Percentiles rank a stretch among this genome's conserved stretches.
Conservation (phyloP, 164 flowering plant genomes). For the Berberis vulgaris region DNA sequence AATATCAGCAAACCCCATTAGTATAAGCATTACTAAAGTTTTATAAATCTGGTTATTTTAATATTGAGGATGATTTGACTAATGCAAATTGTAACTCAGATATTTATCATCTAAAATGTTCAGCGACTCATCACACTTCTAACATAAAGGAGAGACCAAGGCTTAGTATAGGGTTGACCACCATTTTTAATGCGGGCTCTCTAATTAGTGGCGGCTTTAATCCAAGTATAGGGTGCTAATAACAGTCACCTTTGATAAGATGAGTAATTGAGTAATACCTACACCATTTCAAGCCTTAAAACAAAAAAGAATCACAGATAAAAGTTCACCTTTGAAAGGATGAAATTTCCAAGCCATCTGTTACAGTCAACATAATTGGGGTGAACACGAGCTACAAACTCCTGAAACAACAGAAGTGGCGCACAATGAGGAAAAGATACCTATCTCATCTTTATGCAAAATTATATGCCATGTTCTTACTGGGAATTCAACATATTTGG, state of each 20-base stretch:
- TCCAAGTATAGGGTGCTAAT: neutral
- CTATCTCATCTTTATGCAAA: neutral
- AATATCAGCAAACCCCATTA: neutral
- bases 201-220: too few relatives aligned
- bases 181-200: too few relatives aligned
- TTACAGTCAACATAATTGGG: slow-evolving; percentile 95
- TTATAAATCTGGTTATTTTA: too few relatives aligned
- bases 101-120: too few relatives aligned
- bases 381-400: slow-evolving; percentile 80
- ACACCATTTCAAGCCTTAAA: neutral
- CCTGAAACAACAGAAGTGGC: slow-evolving; percentile 30
- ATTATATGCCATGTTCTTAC: slow-evolving; percentile 35
- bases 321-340: slow-evolving; percentile 78
- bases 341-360: slow-evolving; percentile 97
- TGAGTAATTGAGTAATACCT: neutral
- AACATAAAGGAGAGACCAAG: too few relatives aligned
- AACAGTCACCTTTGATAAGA: neutral
- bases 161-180: too few relatives aligned
- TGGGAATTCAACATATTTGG: slow-evolving; percentile 96
- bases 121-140: too few relatives aligned
- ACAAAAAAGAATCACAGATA: neutral
- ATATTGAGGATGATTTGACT: too few relatives aligned
- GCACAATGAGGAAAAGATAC: neutral
- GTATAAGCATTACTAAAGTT: neutral
- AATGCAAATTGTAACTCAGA: too few relatives aligned